Base-by-base conservation (phyloP, 73 alveolate species). In the Stentor coeruleus region DNA sequence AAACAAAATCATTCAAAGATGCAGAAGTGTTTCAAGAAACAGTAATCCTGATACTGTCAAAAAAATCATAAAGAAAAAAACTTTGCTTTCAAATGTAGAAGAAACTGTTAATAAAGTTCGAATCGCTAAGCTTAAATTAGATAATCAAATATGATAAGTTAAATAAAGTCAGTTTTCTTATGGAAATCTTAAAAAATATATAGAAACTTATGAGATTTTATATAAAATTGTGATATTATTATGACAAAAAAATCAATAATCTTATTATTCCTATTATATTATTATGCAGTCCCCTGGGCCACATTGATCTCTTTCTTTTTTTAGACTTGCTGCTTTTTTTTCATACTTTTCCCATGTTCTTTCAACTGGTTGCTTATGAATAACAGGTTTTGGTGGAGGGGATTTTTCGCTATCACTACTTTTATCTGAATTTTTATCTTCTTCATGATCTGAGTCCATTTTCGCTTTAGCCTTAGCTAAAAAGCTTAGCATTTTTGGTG, bases 331-430 rank as follows among this genome's bases (percentile, higher is more conserved):
- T 20, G 79, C 79, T 2, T 66, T 66, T 31, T 66, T 66, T 66
- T 66, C 79, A 66, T 66, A 66, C 33, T 66, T 66, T 66, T 66
- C 79, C 79, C 79, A 66, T 37, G 79, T 20, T 31, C 39, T 66
- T 66, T 28, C n/a, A 28, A 20, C 42, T 66, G 26, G 26, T 20
- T 20, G n/a, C 79, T 33, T 66, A 28, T 20, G n/a, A 2, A 15
- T 66, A n/a, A n/a, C n/a, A n/a, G n/a, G n/a, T n/a, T n/a, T n/a
- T n/a, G n/a, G n/a, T 66, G 20, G 36, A 2, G 37, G 15, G 33
- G n/a, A 11, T 0, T 26, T 66, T 20, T 26, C 0, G n/a, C 37
- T 40, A 20, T 66, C 79, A 20, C 33, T 15, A 66, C 79, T 66
- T 66, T 31, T 0, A 20, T 66, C 79, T 33, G n/a, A 37, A 66